Base-by-base conservation (phyloP, 148 eudicot genomes). In the Hydrangea macrophylla region DNA sequence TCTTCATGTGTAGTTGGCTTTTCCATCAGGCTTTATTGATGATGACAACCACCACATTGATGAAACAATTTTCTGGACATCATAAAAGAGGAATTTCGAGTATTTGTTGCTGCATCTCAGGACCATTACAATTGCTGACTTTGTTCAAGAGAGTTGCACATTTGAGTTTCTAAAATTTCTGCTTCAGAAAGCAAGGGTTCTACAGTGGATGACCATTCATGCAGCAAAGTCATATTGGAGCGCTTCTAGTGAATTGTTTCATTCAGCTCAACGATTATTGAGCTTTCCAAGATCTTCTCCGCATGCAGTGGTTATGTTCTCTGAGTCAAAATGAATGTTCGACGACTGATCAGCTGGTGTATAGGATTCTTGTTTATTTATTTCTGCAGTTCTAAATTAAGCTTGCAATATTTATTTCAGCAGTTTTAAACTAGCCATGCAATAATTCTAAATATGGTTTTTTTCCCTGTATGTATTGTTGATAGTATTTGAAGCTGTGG, bases 141-240 rank as follows among this genome's bases (percentile, higher is more conserved):
- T 62, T 0, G 18, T 1, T 6, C 9, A 3, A 42, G 15, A 1
- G n/a, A n/a, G n/a, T n/a, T n/a, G n/a, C n/a, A n/a, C n/a, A n/a
- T n/a, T n/a, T n/a, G n/a, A n/a, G n/a, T 58, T 58, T 58, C 37
- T 18, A 58, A 36, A 58, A 58, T 58, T 62, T 62, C 51, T 62
- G 0, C 39, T 62, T 30, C 32, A 33, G 64, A 60, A 60, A 32
- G 40, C 64, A 33, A 2, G 11, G 64, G 42, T 35, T 40, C 44
- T 32, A 23, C 42, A 35, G 22, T 20, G 35, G 64, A 33, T 32
- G 64, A 26, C 35, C 24, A 35, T 60, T 27, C 39, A 35, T 35
- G 39, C 39, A 35, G 23, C 2, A 58, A 31, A 15, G 62, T 22
- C 8, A 9, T 3, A 35, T 58, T 9, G 23, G 30, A 31, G 32